Evolutionary conservation across 129 eudicot genomes (phyloP), one percentile per base, ranked within the genome.

Genomic region (Rutidosis leptorrhynchoides): DNA sequence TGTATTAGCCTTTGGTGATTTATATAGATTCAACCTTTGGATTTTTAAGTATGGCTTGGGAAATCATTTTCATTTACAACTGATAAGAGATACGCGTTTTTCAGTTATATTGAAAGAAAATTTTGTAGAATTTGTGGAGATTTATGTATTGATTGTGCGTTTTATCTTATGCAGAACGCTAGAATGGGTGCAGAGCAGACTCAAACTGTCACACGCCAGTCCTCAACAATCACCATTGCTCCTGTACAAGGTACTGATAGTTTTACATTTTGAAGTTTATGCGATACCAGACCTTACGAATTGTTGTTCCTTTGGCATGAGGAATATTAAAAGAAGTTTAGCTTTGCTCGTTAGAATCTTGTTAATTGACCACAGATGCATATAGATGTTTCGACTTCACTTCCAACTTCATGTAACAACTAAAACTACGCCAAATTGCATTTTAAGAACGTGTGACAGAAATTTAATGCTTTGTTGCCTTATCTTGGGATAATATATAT

Each of bases 151-250:
- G 32, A 43, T 69, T 16, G 45, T 60, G 22, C 32, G 19, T 28
- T 59, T 33, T 70, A 53, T 53, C 16, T 14, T 26, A 26, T 62
- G 77, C 87, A 87, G 97, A 84, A 51, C 77, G 91, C 89, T 70
- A 87, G 85, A 53, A 84, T 90, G 72, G 84, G 83, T 65, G 87
- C 87, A 37, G 95, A 76, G 80, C 95, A 90, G 74, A 90, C 97
- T 58, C 95, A 87, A 75, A 90, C 95, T 1, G 85, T 90, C 19
- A 83, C 91, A 56, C 87, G 89, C 37, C 82, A 86, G 69, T 85
- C 89, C 27, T 84, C 97, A 56, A 83, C 90, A 27, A 90, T 90
- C 67, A 87, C 93, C 42, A 75, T 84, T 74, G 95, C 97, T 60
- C 97, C 97, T 19, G 43, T 70, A 51, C 90, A 81, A 81, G 93